These are phyloP conservation scores for Lachancea cidri DNA, from an alignment of 805 yeast species.

Conservation along the genomic window DNA sequence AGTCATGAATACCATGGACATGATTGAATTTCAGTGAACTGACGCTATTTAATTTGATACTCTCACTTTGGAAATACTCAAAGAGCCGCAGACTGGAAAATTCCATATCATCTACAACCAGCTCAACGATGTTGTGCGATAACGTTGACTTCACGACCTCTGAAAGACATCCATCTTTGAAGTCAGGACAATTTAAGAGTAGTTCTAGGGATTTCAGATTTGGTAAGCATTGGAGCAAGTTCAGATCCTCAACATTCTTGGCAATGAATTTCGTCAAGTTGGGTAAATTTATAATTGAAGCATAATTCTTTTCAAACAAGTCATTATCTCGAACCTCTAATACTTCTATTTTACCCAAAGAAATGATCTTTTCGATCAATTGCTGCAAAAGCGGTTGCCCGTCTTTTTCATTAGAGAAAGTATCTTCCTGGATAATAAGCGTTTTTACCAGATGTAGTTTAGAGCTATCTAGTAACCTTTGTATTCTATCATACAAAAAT, in stretches of 20 bases:
- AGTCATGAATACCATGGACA: conserved; percentile 43
- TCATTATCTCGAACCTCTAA: conserved; percentile 20
- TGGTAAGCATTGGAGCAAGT: conserved; percentile 9
- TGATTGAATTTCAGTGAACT: conserved; percentile 38
- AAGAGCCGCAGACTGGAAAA: conserved; percentile 36
- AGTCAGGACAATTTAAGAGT: conserved; percentile 8
- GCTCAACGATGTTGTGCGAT: conserved; percentile 16
- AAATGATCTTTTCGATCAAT: conserved; percentile 18
- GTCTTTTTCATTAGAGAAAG: conserved; percentile 24
- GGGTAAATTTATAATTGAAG: conserved; percentile 7
- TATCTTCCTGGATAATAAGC: conserved; percentile 31
- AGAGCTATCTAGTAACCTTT: conserved; percentile 35
- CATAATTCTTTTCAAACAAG: conserved; percentile 13
- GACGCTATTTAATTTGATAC: conserved; percentile 19
- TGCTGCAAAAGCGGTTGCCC: conserved; percentile 14
- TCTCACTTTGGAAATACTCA: conserved; percentile 15
- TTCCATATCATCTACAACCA: conserved; percentile 33
- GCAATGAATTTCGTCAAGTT: conserved; percentile 13
- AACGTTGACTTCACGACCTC: conserved; percentile 6
- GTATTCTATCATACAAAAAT: conserved; percentile 36
- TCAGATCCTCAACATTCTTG: conserved; percentile 9
- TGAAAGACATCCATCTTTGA: conserved; percentile 6
- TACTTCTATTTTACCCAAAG: conserved; percentile 20
- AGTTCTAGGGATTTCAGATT: conserved; percentile 14
- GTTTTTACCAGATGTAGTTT: conserved; percentile 33